Evolutionary conservation across 2,329 filamentous ascomycete species (phyloP).

Genomic region (Colletotrichum abscissum): DNA sequence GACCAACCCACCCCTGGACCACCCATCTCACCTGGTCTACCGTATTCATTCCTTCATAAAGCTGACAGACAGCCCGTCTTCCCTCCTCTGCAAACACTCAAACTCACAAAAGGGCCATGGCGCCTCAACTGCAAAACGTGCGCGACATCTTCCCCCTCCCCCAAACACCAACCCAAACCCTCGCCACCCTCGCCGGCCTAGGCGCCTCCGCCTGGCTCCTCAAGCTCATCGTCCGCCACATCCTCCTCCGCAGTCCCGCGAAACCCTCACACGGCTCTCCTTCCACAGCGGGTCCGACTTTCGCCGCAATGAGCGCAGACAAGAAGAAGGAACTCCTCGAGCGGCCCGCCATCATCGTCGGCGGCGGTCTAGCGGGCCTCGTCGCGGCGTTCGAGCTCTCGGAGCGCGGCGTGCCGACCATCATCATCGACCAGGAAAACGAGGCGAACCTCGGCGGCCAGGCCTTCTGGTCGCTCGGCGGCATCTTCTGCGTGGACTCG

Average conservation of each 20-base stretch:
- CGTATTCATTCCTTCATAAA: neutral
- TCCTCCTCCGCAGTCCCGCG: constrained; percentile 30
- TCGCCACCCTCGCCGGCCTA: constrained; percentile 26
- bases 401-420: constrained; percentile 57
- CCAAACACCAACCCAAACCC: constrained; percentile 24
- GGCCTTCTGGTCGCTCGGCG: constrained; percentile 73
- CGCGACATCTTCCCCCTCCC: constrained; percentile 22
- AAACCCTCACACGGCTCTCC: constrained; percentile 21
- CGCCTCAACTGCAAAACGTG: constrained; percentile 7
- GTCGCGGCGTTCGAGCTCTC: constrained; percentile 69
- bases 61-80: neutral
- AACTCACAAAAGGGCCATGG: neutral
- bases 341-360: constrained; percentile 65
- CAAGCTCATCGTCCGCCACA: constrained; percentile 31
- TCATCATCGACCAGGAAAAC: constrained; percentile 70
- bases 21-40: neutral
- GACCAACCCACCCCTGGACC: neutral
- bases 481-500: constrained; percentile 70
- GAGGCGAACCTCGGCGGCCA: constrained; percentile 68
- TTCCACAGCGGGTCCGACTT: constrained; percentile 25
- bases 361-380: constrained; percentile 68
- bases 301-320: constrained; percentile 26
- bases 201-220: constrained; percentile 32
- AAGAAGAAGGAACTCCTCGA: constrained; percentile 28
- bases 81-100: neutral